phyloP scores from a whole-genome alignment of 352 stramenopile species.

The Globisporangium paroecandrum region DNA sequence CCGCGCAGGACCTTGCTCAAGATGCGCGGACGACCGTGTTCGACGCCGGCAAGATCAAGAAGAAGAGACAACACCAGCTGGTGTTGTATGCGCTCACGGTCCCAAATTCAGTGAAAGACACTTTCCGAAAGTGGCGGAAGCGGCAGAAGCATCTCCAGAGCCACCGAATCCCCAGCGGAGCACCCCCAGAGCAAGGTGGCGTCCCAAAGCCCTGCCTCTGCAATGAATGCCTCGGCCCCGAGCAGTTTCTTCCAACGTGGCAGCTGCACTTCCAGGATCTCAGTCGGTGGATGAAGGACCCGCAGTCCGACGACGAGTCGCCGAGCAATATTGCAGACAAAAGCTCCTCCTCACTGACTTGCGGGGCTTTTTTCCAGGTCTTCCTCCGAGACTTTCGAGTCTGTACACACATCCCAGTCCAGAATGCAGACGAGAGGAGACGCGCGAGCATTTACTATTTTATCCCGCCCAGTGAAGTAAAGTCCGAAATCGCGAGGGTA shows the following conservation, averaged over 20 bases:
- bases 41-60: constrained; percentile 19
- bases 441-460: constrained; percentile 32
- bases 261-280: constrained; percentile 54
- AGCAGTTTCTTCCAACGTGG: constrained; percentile 52
- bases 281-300: constrained; percentile 28
- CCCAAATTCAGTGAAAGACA: constrained; percentile 24
- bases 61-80: not conserved
- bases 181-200: constrained; percentile 31
- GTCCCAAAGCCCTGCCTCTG: constrained; percentile 48
- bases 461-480: constrained; percentile 13
- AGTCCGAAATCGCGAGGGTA: not conserved
- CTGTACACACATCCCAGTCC: constrained; percentile 12
- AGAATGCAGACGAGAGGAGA: constrained; percentile 9
- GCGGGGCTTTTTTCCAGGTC: constrained; percentile 28
- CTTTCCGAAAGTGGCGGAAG: constrained; percentile 40
- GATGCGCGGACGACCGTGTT: constrained; percentile 8
- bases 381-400: constrained; percentile 30
- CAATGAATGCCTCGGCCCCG: constrained; percentile 42
- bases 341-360: constrained; percentile 14
- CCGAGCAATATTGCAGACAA: not conserved
- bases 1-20: not conserved
- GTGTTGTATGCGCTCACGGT: constrained; percentile 37
- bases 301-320: not conserved
- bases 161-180: constrained; percentile 33
- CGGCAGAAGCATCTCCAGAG: constrained; percentile 32